These are phyloP conservation scores for Polygonum aviculare DNA, from an alignment of 148 eudicot genomes.

Conservation along the genomic window DNA sequence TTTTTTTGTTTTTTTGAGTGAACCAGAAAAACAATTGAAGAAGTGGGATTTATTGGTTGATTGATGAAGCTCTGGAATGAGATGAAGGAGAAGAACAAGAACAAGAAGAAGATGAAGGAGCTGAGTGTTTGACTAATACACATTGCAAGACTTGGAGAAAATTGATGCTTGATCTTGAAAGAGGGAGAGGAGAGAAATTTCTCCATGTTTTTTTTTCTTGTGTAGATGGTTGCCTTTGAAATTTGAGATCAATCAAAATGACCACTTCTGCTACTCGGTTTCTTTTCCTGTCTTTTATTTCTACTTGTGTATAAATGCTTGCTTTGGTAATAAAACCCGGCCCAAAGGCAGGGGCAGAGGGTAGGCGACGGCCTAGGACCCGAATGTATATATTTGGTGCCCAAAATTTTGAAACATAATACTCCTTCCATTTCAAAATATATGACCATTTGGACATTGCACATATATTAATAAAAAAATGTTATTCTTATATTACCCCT, in stretches of 20 bases:
- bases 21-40: neutral
- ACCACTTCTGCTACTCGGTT: neutral
- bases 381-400: too few species aligned
- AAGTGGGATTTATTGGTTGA: slow-evolving; percentile 4
- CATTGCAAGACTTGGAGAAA: slow-evolving; percentile 9
- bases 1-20: neutral
- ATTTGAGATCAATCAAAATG: slow-evolving; percentile 7
- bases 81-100: neutral
- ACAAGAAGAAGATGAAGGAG: neutral
- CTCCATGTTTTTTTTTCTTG: slow-evolving; percentile 8
- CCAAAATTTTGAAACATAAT: too few species aligned
- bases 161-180: neutral
- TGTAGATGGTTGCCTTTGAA: slow-evolving; percentile 1
- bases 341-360: too few species aligned
- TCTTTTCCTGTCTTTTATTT: neutral
- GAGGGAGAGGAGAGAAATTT: slow-evolving; percentile 1
- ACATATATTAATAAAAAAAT: too few species aligned
- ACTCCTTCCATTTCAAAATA: too few species aligned
- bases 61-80: neutral
- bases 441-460: too few species aligned
- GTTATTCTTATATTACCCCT: too few species aligned
- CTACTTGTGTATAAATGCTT: too few species aligned
- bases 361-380: too few species aligned
- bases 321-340: too few species aligned
- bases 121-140: neutral